phyloP scores from a whole-genome alignment of 2,329 filamentous ascomycete species.

The Pyricularia grisea region DNA sequence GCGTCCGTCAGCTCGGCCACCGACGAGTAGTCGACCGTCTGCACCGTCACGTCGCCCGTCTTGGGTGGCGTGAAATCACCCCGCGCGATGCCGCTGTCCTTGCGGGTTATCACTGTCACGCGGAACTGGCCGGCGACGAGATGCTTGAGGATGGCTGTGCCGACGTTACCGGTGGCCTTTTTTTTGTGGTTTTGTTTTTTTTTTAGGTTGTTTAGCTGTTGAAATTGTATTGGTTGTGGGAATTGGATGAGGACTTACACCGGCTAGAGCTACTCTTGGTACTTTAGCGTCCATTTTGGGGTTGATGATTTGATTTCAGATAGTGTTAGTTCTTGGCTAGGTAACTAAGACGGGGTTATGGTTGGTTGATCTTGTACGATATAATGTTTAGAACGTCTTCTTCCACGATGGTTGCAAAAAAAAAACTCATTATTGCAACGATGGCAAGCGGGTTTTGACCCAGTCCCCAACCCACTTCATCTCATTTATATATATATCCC shows the following conservation, averaged over 20 bases:
- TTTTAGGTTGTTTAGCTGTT: too few relatives aligned
- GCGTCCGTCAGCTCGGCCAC: slow-evolving; percentile 27
- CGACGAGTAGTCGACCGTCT: slow-evolving; percentile 31
- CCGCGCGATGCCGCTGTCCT: slow-evolving; percentile 18
- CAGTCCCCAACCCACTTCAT: not conserved
- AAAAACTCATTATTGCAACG: not conserved
- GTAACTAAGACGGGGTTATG: not conserved
- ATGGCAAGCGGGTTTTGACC: not conserved
- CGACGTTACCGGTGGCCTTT: slow-evolving; percentile 4
- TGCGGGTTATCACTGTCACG: slow-evolving; percentile 34
- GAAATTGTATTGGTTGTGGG: not conserved
- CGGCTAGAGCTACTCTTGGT: not conserved
- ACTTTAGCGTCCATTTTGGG: not conserved
- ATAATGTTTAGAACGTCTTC: not conserved
- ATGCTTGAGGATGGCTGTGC: slow-evolving; percentile 3
- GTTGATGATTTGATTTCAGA: not conserved
- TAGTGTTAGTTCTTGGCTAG: not conserved
- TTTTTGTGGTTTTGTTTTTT: too few relatives aligned
- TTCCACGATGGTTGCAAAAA: not conserved
- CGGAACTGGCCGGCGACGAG: slow-evolving; percentile 19
- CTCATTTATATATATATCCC: not conserved
- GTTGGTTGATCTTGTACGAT: too few relatives aligned
- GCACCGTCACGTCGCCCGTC: slow-evolving; percentile 22
- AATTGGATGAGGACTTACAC: not conserved
- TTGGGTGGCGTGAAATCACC: slow-evolving; percentile 9